Percentiles rank a stretch among this genome's conserved stretches.
Evolutionary conservation across 2,329 filamentous ascomycete genomes (phyloP).

Genomic region (Diaporthe citrichinensis): DNA sequence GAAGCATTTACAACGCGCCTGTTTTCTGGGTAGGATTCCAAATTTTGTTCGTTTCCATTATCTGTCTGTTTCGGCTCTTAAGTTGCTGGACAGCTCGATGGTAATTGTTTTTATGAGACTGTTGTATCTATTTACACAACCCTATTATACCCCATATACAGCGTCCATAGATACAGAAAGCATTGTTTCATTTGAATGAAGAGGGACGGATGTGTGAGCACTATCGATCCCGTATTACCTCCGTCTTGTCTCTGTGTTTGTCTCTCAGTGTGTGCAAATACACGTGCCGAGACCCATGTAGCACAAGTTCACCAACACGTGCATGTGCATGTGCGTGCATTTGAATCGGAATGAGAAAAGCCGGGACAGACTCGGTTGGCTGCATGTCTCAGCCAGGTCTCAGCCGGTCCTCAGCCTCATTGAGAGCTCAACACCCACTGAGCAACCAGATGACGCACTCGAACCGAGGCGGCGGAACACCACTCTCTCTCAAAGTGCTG

Average conservation of each 20-base stretch:
- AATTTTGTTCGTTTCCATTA: neutral
- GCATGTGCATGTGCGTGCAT: conserved; percentile 25
- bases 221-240: neutral
- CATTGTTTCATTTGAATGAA: neutral
- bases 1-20: conserved; percentile 18
- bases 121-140: conserved; percentile 24
- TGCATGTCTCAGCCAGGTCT: conserved; percentile 34
- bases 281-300: conserved; percentile 3
- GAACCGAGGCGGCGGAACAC: conserved; percentile 23
- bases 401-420: conserved; percentile 25
- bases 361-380: conserved; percentile 2
- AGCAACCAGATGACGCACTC: neutral
- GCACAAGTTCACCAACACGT: neutral
- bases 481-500: neutral
- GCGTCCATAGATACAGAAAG: conserved; percentile 32
- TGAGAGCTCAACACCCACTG: neutral
- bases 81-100: conserved; percentile 24
- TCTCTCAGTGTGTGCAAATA: neutral
- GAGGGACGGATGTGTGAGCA: neutral
- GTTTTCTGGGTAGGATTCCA: neutral
- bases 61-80: conserved; percentile 1
- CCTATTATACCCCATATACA: conserved; percentile 35
- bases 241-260: neutral
- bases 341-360: conserved; percentile 17
- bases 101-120: conserved; percentile 12